These are phyloP conservation scores for Cenococcum geophilum DNA, from an alignment of 495 filamentous ascomycete species.

Conservation along the genomic window DNA sequence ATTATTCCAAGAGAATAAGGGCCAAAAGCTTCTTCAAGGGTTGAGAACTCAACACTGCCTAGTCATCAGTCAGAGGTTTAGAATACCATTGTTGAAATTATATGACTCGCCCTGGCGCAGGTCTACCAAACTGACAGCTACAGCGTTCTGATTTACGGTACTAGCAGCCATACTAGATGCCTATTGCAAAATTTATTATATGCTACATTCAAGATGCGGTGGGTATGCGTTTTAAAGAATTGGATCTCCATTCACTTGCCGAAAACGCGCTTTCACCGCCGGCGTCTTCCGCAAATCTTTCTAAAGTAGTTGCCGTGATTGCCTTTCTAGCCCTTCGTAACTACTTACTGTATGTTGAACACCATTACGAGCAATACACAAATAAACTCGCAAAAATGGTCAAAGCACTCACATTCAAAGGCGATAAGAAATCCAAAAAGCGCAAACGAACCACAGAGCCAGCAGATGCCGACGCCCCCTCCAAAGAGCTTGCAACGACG, in stretches of 20 bases:
- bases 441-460: constrained; percentile 57
- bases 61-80: constrained; percentile 4
- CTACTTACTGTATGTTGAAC: neutral
- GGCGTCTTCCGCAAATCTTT: constrained; percentile 8
- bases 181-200: neutral
- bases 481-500: constrained; percentile 41
- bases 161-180: neutral
- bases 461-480: constrained; percentile 34
- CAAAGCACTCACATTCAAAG: constrained; percentile 88
- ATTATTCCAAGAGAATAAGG: constrained; percentile 89
- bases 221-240: neutral
- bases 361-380: too few species aligned
- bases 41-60: constrained; percentile 68
- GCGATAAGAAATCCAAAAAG: constrained; percentile 92
- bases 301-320: too few species aligned
- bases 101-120: constrained; percentile 39
- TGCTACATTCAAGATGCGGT: neutral
- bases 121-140: constrained; percentile 52
- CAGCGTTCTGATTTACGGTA: constrained; percentile 31
- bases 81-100: neutral
- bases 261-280: constrained; percentile 12
- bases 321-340: too few species aligned
- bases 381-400: constrained; percentile 44
- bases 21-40: constrained; percentile 81
- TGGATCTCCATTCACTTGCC: neutral